Percentiles rank a stretch among this genome's conserved stretches.
These are phyloP conservation scores for Sugiyamaella marilandica DNA, from an alignment of 805 yeast species.

Conservation along the genomic window DNA sequence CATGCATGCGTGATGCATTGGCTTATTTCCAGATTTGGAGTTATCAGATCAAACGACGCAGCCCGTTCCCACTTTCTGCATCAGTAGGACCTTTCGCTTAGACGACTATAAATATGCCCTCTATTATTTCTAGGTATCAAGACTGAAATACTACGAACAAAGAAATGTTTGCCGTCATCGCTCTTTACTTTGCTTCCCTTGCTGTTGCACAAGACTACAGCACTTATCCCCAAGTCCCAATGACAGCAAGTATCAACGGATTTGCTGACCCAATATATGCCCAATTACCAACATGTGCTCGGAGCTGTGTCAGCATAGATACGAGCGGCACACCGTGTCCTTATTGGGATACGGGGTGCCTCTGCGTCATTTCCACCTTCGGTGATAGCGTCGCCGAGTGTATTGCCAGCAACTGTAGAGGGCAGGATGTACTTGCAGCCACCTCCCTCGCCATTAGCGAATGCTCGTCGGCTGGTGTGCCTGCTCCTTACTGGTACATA, in stretches of 20 bases:
- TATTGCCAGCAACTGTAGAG: slow-evolving; percentile 38
- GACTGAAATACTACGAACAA: too few relatives aligned
- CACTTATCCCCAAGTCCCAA: slow-evolving; percentile 43
- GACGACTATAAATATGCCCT: not conserved
- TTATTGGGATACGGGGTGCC: slow-evolving; percentile 50
- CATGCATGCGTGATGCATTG: not conserved
- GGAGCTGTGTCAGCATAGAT: slow-evolving; percentile 28
- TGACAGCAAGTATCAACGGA: slow-evolving; percentile 44
- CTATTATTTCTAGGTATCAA: too few relatives aligned
- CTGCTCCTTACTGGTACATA: slow-evolving; percentile 13
- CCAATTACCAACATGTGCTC: slow-evolving; percentile 41
- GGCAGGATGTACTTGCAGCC: slow-evolving; percentile 36
- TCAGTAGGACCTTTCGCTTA: too few relatives aligned
- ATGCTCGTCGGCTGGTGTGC: slow-evolving; percentile 40
- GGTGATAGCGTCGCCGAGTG: slow-evolving; percentile 42
- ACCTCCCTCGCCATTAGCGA: slow-evolving; percentile 41
- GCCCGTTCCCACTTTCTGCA: too few relatives aligned
- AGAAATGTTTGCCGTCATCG: not conserved
- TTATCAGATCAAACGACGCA: not conserved
- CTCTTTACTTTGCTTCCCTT: not conserved
- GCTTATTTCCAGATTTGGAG: not conserved
- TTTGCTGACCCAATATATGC: slow-evolving; percentile 42
- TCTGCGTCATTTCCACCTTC: slow-evolving; percentile 47
- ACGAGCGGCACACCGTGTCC: slow-evolving; percentile 45
- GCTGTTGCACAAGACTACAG: slow-evolving; percentile 21